Evolutionary conservation across 225 moss, liverwort and hornwort species (phyloP).

Genomic region (Sphagnum contortum): DNA sequence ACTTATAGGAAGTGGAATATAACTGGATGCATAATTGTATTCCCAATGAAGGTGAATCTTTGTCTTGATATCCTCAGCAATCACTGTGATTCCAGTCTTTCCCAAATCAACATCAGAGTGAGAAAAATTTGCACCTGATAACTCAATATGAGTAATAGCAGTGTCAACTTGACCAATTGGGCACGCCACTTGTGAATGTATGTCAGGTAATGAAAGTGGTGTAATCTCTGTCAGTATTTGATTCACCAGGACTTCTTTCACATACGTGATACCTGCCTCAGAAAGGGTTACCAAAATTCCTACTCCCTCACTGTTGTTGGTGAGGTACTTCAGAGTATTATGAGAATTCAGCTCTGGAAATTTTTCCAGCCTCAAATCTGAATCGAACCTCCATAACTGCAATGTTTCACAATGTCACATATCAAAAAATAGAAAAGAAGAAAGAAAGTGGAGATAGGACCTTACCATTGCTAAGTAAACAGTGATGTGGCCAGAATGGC

Average conservation of each 20-base stretch:
- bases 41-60: conserved; percentile 56
- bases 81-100: conserved; percentile 47
- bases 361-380: too few relatives aligned
- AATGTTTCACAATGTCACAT: too few relatives aligned
- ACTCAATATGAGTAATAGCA: conserved; percentile 39
- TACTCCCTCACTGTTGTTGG: conserved; percentile 4
- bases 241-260: conserved; percentile 83
- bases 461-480: too few relatives aligned
- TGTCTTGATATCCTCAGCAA: conserved; percentile 62
- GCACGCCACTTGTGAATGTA: conserved; percentile 39
- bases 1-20: conserved; percentile 69
- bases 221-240: conserved; percentile 70
- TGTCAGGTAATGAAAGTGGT: conserved; percentile 61
- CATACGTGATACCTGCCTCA: conserved; percentile 66
- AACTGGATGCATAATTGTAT: conserved; percentile 65
- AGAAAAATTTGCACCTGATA: conserved; percentile 52
- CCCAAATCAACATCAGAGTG: conserved; percentile 67
- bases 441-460: too few relatives aligned
- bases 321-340: too few relatives aligned
- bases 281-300: conserved; percentile 82
- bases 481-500: too few relatives aligned
- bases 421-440: too few relatives aligned
- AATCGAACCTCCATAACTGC: too few relatives aligned
- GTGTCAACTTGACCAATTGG: conserved; percentile 68
- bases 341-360: too few relatives aligned